Conservation (phyloP, 495 filamentous ascomycete species). For the Astrothelium macrocarpum region DNA sequence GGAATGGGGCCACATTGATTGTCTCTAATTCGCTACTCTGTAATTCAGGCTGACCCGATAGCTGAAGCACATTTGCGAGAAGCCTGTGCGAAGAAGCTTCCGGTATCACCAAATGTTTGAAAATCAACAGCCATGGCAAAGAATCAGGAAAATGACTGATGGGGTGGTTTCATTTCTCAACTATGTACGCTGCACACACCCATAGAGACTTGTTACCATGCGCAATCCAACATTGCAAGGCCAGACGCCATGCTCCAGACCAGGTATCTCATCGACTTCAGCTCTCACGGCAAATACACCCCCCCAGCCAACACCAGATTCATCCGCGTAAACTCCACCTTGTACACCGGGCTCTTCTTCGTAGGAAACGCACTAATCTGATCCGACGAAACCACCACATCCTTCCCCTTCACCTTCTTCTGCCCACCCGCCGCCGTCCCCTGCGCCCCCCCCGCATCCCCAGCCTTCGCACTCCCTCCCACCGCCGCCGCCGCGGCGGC, state of each 20-base stretch:
- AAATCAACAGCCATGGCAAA: too few relatives aligned
- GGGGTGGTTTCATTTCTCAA: too few relatives aligned
- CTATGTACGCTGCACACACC: too few relatives aligned
- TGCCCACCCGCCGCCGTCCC: conserved; percentile 15
- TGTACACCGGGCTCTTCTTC: conserved; percentile 91
- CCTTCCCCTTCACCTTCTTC: conserved; percentile 75
- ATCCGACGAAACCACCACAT: conserved; percentile 79
- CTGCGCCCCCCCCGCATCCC: too few relatives aligned
- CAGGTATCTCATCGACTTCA: not conserved
- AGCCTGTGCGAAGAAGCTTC: too few relatives aligned
- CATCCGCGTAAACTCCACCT: conserved; percentile 86
- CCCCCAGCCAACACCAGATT: conserved; percentile 84
- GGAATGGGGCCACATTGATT: too few relatives aligned
- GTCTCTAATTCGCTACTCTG: too few relatives aligned
- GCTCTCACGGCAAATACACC: conserved; percentile 57
- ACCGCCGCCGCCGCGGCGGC: conserved; percentile 31
- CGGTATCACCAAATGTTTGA: too few relatives aligned
- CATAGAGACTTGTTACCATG: not conserved
- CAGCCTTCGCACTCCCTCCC: conserved; percentile 1
- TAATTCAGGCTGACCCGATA: not conserved
- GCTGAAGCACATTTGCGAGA: not conserved
- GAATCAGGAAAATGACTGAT: too few relatives aligned
- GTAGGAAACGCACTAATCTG: conserved; percentile 90
- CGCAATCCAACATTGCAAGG: not conserved
- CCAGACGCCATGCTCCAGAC: not conserved